phyloP scores from a whole-genome alignment of 345 rosid species.

The Rhodomyrtus tomentosa region DNA sequence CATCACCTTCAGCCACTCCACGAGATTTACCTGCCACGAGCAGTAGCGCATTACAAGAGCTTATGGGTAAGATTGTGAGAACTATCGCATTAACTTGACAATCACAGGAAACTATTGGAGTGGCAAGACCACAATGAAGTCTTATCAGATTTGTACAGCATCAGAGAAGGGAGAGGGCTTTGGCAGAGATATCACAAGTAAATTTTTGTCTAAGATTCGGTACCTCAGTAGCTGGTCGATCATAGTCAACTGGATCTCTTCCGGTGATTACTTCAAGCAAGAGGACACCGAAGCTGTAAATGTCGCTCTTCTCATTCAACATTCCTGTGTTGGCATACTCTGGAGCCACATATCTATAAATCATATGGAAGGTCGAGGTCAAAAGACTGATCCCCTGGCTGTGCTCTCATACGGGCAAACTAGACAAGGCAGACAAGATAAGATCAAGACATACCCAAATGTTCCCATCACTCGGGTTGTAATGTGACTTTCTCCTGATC shows the following conservation, averaged over 20 bases:
- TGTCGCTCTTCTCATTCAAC: conserved; percentile 91
- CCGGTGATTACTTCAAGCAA: conserved; percentile 92
- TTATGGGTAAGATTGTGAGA: background rate
- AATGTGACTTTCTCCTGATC: conserved; percentile 82
- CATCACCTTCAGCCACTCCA: conserved; percentile 96
- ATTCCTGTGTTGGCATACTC: conserved; percentile 92
- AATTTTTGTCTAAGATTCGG: background rate
- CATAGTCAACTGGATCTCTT: conserved; percentile 90
- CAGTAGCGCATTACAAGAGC: background rate
- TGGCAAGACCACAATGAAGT: background rate
- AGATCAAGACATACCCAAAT: conserved; percentile 56
- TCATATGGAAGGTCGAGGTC: background rate
- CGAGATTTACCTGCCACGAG: conserved; percentile 67
- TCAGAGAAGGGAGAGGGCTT: background rate
- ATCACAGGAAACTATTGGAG: background rate
- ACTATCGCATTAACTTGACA: background rate
- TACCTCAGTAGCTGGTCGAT: conserved; percentile 86
- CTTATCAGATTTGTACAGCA: background rate
- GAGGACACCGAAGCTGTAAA: conserved; percentile 92
- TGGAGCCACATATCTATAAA: conserved; percentile 87
- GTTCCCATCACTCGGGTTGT: conserved; percentile 99
- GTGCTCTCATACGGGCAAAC: background rate
- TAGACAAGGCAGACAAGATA: background rate
- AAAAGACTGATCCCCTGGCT: background rate
- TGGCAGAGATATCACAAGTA: background rate